Percentiles rank a stretch among this genome's conserved stretches.
phyloP scores from a whole-genome alignment of 2,329 filamentous ascomycete species.

The Fusarium tuaranense region DNA sequence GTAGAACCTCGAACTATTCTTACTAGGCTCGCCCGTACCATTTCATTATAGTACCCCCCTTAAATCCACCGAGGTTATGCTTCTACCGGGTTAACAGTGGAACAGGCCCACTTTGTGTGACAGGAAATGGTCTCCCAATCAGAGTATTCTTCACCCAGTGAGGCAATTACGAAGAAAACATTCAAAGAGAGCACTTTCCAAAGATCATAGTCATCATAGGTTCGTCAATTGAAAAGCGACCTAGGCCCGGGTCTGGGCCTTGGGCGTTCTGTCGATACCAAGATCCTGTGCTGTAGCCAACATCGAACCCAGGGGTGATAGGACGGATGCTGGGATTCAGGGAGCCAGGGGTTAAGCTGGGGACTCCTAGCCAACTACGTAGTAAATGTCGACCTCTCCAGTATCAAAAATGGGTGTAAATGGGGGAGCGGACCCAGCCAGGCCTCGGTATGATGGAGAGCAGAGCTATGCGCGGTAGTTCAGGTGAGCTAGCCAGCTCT shows the following conservation, averaged over 20 bases:
- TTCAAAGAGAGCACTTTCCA: too few species aligned
- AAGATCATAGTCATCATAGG: too few species aligned
- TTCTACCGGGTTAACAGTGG: too few species aligned
- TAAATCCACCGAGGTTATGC: too few species aligned
- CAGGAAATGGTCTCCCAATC: too few species aligned
- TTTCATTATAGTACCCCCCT: too few species aligned
- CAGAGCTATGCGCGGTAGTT: conserved; percentile 11
- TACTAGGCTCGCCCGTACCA: too few species aligned
- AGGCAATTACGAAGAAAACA: too few species aligned
- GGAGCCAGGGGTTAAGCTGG: not conserved
- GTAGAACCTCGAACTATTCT: too few species aligned
- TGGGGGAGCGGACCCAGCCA: conserved; percentile 1
- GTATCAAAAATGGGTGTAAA: not conserved
- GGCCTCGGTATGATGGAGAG: not conserved
- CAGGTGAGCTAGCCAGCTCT: conserved; percentile 7
- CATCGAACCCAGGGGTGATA: not conserved
- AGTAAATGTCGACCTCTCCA: not conserved
- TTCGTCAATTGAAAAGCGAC: too few species aligned
- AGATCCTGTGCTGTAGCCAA: conserved; percentile 9
- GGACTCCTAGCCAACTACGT: not conserved
- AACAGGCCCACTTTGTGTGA: too few species aligned
- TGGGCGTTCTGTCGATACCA: not conserved
- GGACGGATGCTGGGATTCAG: conserved; percentile 4
- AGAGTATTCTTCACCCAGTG: too few species aligned
- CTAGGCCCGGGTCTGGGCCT: not conserved